Percentiles rank a stretch among this genome's conserved stretches.
phyloP scores from a whole-genome alignment of 2,329 filamentous ascomycete species.

The Pseudocercospora fuligena region DNA sequence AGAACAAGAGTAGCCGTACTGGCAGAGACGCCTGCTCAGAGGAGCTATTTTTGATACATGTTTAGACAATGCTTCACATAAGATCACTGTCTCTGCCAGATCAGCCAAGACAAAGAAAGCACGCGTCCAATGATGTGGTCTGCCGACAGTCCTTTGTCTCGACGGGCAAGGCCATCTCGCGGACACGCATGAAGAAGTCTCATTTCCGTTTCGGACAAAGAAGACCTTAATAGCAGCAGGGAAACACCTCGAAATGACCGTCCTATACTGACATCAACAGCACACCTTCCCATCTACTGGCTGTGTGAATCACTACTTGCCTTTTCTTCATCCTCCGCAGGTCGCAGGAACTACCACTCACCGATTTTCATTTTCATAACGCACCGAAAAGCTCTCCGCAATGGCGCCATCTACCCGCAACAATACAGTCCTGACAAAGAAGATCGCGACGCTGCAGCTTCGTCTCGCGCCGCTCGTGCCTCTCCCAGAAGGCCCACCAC shows the following conservation, averaged over 20 bases:
- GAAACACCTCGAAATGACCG: neutral
- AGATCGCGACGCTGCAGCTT: slow-evolving; percentile 69
- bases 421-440: slow-evolving; percentile 56
- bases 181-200: slow-evolving; percentile 21
- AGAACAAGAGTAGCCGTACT: too few relatives aligned
- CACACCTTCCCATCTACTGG: neutral
- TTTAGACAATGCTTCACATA: neutral
- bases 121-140: neutral
- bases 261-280: neutral
- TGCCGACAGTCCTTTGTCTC: neutral
- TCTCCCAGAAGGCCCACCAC: slow-evolving; percentile 62
- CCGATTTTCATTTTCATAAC: neutral
- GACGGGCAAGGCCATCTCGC: neutral
- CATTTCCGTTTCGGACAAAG: slow-evolving; percentile 21
- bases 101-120: neutral
- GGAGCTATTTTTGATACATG: neutral
- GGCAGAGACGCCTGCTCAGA: neutral
- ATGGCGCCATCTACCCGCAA: slow-evolving; percentile 41
- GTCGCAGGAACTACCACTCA: slow-evolving; percentile 22
- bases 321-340: slow-evolving; percentile 24
- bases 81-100: neutral
- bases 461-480: slow-evolving; percentile 68
- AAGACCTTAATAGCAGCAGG: slow-evolving; percentile 7
- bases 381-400: neutral
- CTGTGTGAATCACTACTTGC: neutral